These are phyloP conservation scores for Apiospora sp. DNA, from an alignment of 2,329 filamentous ascomycete species.

Conservation along the genomic window DNA sequence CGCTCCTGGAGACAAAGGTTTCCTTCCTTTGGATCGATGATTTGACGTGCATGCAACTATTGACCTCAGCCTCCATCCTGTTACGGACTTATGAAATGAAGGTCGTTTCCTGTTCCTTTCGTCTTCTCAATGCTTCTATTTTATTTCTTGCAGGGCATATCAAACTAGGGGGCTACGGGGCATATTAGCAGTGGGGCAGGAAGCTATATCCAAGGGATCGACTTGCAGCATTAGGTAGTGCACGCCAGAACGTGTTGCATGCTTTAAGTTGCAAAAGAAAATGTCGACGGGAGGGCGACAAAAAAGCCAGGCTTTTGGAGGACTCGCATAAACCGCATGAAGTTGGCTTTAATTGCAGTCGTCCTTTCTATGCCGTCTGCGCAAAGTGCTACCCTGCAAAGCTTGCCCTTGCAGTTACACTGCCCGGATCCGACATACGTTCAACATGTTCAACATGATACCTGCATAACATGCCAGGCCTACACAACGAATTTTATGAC, in stretches of 20 bases:
- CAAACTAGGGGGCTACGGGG: conserved; percentile 9
- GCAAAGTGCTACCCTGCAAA: conserved; percentile 1
- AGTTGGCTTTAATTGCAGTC: conserved; percentile 5
- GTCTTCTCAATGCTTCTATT: conserved; percentile 18
- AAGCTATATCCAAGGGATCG: conserved; percentile 13
- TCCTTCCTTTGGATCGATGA: neutral
- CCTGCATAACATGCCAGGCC: neutral
- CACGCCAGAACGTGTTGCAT: neutral
- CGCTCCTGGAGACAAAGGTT: conserved; percentile 4
- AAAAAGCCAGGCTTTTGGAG: neutral
- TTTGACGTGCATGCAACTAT: conserved; percentile 20
- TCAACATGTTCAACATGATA: neutral
- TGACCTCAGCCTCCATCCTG: conserved; percentile 3
- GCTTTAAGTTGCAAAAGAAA: neutral
- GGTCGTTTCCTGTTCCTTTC: conserved; percentile 12
- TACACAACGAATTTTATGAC: neutral
- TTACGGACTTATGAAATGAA: conserved; percentile 14
- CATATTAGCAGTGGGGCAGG: conserved; percentile 17
- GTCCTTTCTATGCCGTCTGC: neutral
- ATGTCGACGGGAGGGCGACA: neutral
- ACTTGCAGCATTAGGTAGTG: conserved; percentile 3
- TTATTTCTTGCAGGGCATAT: conserved; percentile 2
- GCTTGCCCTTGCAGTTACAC: conserved; percentile 17
- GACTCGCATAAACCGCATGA: conserved; percentile 19
- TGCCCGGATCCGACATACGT: neutral